Evolutionary conservation across 306 rosid species (phyloP).

Genomic region (Citrullus amarus): DNA sequence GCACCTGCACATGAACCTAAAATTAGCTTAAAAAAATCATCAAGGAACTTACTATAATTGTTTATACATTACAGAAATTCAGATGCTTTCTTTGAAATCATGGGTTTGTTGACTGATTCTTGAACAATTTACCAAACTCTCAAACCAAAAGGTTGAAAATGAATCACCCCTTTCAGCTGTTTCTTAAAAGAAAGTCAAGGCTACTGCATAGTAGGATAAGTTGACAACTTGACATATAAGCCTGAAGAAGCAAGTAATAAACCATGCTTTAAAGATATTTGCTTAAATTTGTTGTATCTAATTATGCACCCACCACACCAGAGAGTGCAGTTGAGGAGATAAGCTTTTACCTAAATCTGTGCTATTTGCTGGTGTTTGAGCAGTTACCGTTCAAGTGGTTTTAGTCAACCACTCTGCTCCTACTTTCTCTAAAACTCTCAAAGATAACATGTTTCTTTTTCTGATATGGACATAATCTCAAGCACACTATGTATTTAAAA

Average conservation of each 20-base stretch:
- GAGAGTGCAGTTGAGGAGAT: not conserved
- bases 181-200: not conserved
- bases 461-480: not conserved
- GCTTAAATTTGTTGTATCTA: not conserved
- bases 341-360: not conserved
- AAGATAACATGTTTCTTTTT: not conserved
- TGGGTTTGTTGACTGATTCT: not conserved
- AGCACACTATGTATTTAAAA: not conserved
- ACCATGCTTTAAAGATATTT: not conserved
- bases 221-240: not conserved
- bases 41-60: not conserved
- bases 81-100: not conserved
- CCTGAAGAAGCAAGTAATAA: not conserved
- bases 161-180: not conserved
- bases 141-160: not conserved
- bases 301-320: not conserved
- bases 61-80: not conserved
- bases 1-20: not conserved
- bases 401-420: conserved; percentile 6
- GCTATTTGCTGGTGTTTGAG: not conserved
- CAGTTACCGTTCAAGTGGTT: conserved; percentile 3
- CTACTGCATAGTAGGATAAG: not conserved
- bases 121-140: not conserved
- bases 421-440: not conserved
- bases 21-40: not conserved